Conservation (phyloP, 1,284 basidiomycete species). For the Athelia psychrophila region DNA sequence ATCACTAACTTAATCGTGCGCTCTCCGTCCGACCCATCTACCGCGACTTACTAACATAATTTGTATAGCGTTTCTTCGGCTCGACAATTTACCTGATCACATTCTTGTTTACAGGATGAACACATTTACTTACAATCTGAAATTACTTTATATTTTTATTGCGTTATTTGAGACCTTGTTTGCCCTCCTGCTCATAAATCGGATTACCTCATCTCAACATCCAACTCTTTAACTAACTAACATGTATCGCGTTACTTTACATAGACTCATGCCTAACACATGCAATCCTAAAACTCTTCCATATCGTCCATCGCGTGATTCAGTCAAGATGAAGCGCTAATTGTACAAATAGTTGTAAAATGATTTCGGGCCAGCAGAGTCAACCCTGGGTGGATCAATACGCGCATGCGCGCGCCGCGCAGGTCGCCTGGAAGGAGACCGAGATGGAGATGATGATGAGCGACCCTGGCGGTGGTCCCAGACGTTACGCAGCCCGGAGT, state of each 20-base stretch:
- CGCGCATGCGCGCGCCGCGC: constrained; percentile 16
- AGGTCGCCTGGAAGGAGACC: constrained; percentile 33
- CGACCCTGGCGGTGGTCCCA: constrained; percentile 23
- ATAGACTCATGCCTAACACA: too few species aligned
- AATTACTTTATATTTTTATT: neutral
- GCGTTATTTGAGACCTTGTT: too few species aligned
- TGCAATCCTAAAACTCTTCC: too few species aligned
- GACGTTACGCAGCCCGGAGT: constrained; percentile 18
- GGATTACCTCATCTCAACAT: too few species aligned
- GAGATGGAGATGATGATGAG: constrained; percentile 35
- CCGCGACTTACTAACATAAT: neutral
- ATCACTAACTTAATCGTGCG: constrained; percentile 64
- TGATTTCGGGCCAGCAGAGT: constrained; percentile 12
- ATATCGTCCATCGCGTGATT: too few species aligned
- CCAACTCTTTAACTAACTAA: too few species aligned
- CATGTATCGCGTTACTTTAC: too few species aligned
- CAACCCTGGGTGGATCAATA: constrained; percentile 10
- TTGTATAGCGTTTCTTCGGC: constrained; percentile 51
- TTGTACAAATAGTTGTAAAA: neutral
- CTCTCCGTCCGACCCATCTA: neutral
- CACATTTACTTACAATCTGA: neutral
- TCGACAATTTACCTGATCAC: constrained; percentile 64
- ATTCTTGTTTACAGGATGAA: constrained; percentile 57
- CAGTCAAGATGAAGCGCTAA: too few species aligned
- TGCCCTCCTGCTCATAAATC: too few species aligned